A percentile compares a stretch with the other conserved stretches of the same genome.
phyloP scores from a whole-genome alignment of 2,329 filamentous ascomycete genomes.

The Huntiella bhutanensis region DNA sequence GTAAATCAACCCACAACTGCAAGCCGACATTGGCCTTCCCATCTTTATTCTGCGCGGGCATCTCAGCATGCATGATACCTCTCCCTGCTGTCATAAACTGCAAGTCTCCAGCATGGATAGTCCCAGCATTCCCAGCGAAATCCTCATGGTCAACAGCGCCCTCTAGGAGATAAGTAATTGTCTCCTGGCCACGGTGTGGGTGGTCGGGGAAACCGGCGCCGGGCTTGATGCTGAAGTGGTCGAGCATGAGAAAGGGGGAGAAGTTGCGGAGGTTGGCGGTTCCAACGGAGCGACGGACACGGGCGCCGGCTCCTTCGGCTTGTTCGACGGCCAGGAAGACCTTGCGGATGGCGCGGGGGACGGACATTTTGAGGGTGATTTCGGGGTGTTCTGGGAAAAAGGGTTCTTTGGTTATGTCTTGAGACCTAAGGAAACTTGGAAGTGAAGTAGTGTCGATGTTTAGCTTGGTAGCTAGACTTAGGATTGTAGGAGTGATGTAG shows the following conservation, averaged over 20 bases:
- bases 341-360: conserved; percentile 60
- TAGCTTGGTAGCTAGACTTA: not conserved
- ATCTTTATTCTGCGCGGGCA: conserved; percentile 65
- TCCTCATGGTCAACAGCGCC: conserved; percentile 85
- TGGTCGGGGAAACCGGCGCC: conserved; percentile 87
- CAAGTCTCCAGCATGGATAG: conserved; percentile 69
- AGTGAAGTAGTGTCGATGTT: not conserved
- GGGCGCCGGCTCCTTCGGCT: conserved; percentile 71
- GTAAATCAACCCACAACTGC: conserved; percentile 91
- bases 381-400: conserved; percentile 14
- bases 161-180: conserved; percentile 73
- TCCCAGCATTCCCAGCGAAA: conserved; percentile 71
- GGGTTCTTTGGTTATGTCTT: not conserved
- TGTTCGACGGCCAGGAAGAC: conserved; percentile 73
- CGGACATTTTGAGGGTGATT: conserved; percentile 36
- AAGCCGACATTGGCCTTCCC: conserved; percentile 66
- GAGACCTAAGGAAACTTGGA: not conserved
- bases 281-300: conserved; percentile 73
- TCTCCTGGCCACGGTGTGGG: conserved; percentile 63
- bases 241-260: conserved; percentile 87
- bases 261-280: conserved; percentile 69
- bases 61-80: conserved; percentile 89
- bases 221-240: conserved; percentile 66
- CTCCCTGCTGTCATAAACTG: conserved; percentile 95
- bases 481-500: not conserved